phyloP scores from a whole-genome alignment of 225 moss, liverwort and hornwort genomes.

The Anthoceros angustus region DNA sequence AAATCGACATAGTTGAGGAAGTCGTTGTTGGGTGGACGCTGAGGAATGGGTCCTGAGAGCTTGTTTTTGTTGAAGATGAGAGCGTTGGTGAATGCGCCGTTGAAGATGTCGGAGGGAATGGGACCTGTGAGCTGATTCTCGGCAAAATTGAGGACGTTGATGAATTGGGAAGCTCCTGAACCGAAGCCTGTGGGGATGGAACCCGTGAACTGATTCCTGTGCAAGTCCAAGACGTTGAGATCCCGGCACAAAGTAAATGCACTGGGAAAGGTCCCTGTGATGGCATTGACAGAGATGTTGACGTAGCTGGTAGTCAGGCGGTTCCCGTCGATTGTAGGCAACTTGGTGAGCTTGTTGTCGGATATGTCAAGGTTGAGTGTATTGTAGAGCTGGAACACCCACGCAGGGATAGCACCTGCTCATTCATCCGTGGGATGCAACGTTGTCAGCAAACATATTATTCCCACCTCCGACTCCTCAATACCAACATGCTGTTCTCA shows the following conservation, averaged over 20 bases:
- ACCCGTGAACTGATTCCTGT: slow-evolving; percentile 9
- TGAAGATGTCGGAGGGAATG: slow-evolving; percentile 7
- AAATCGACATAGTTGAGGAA: slow-evolving; percentile 13
- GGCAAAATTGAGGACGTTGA: not conserved
- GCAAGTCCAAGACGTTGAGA: slow-evolving; percentile 10
- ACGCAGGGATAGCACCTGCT: slow-evolving; percentile 13
- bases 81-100: slow-evolving; percentile 7
- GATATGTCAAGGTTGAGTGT: slow-evolving; percentile 9
- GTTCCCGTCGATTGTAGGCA: slow-evolving; percentile 6
- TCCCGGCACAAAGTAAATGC: slow-evolving; percentile 5
- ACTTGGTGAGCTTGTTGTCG: slow-evolving; percentile 12
- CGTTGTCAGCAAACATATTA: not conserved
- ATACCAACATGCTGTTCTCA: not conserved
- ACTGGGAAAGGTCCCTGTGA: not conserved
- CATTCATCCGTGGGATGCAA: not conserved
- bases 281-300: slow-evolving; percentile 13
- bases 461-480: not conserved
- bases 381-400: slow-evolving; percentile 9
- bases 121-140: slow-evolving; percentile 9
- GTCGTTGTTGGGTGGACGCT: not conserved
- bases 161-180: not conserved
- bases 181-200: slow-evolving; percentile 3
- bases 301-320: slow-evolving; percentile 4
- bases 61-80: slow-evolving; percentile 9
- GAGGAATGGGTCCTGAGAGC: slow-evolving; percentile 9